Evolutionary conservation across 306 rosid genomes (phyloP), one percentile per base, ranked within the genome.

Genomic region (Bauhinia variegata): DNA sequence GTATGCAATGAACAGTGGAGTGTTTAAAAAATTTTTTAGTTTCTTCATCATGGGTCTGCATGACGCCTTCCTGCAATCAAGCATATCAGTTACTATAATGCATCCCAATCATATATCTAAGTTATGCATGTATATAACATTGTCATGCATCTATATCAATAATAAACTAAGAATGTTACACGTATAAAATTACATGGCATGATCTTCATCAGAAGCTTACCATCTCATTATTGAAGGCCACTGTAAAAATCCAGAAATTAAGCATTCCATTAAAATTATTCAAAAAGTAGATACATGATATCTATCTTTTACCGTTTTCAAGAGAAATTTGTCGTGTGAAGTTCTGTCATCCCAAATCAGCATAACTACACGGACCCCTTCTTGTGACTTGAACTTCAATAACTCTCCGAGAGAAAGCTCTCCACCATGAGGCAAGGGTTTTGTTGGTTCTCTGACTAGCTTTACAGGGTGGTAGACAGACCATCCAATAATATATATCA

Each of bases 21-120:
- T 85, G 77, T 64, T 68, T 81, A 17, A 88, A 88, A 55, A 72
- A 88, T 70, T 74, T 88, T 39, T 79, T 88, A 28, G 95, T 85
- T 77, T 88, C 79, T 70, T 88, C 91, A 59, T 88, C 95, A 32
- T 88, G 95, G 52, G 95, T 88, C 67, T 83, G 87, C 95, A 88
- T 88, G 49, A 88, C 84, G 33, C 95, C 95, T 16, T 88, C 91
- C 95, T 88, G 84, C 65, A 81, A 54, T 59, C 36, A 75, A 62
- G 28, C 73, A 47, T 39, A 65, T 18, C 63, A 68, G 47, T 59
- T 32, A 41, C 42, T 46, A 13, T 42, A 15, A 63, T 18, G 42
- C 23, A 49, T 8, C 52, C 19, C 33, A 57, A 44, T 68, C 7
- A 34, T 14, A 18, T 68, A 52, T 49, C 67, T 43, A 1, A 37